Base-by-base conservation (phyloP, 1,284 basidiomycete genomes). In the Malassezia arunalokei region DNA sequence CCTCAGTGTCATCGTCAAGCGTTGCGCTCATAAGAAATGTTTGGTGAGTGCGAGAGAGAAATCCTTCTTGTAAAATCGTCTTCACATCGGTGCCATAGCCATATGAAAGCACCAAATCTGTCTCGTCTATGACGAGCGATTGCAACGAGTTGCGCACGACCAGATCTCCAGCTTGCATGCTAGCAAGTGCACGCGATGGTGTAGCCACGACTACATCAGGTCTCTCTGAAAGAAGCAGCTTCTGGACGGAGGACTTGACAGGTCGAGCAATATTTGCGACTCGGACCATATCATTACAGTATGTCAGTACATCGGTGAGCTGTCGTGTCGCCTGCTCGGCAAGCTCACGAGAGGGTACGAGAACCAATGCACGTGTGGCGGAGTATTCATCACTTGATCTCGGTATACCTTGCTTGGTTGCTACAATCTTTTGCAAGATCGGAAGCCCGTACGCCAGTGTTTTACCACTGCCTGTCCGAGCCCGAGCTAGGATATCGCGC, bases 11-110 rank as follows among this genome's bases (percentile, higher is more conserved):
- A 63, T 90, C 86, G 15, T 89, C 91, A 82, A 99, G 85, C 0
- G 94, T 99, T 3, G 94, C 94, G 70, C 86, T 90, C 89, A 98
- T 95, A 43, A 98, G 77, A 74, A 92, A 92, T 7, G 86, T 87
- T 74, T 98, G 94, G 65, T 86, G 88, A 40, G 92, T 80, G 65
- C 84, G 86, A 11, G 92, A 90, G 6, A 98, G 78, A 32, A 58
- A 65, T 47, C 58, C 59, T 17, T 84, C 85, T 47, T 79, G 79
- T 60, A 95, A 82, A 43, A 98, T 86, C 51, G 85, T 80, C 37
- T 83, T 82, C 39, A 96, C 81, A 64, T 95, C 90, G 62, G 87
- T 85, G 63, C 91, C 75, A 68, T 98, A 89, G 5, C 94, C 94
- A 72, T 98, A 98, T 0, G 91, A 95, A 8, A 99, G 79, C 50